Evolutionary conservation across 1,139 yeast genomes (phyloP).

Genomic region (Cylindricascospora bacillispora): DNA sequence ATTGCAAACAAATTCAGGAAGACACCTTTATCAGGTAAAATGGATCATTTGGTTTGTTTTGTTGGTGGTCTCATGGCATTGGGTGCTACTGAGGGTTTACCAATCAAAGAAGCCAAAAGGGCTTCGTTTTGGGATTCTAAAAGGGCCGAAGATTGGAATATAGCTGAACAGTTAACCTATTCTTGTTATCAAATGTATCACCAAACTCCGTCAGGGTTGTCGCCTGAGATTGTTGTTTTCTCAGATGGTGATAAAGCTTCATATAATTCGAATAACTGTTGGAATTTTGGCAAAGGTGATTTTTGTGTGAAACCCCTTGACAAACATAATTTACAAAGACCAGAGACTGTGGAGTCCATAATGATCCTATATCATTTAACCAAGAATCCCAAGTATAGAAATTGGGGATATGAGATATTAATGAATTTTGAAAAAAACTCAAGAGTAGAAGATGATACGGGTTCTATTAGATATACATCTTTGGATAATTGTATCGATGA

Average conservation of each 20-base stretch:
- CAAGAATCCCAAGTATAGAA: slow-evolving; percentile 67
- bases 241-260: slow-evolving; percentile 9
- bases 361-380: slow-evolving; percentile 73
- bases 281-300: slow-evolving; percentile 31
- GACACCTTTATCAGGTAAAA: slow-evolving; percentile 55
- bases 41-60: slow-evolving; percentile 93
- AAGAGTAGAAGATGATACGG: slow-evolving; percentile 27
- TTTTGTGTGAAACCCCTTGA: slow-evolving; percentile 61
- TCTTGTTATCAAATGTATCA: slow-evolving; percentile 82
- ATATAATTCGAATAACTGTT: slow-evolving; percentile 9
- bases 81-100: slow-evolving; percentile 74
- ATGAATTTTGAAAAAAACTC: slow-evolving; percentile 53
- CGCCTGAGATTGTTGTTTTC: slow-evolving; percentile 85
- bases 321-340: slow-evolving; percentile 78
- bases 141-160: slow-evolving; percentile 44
- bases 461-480: slow-evolving; percentile 41
- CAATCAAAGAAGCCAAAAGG: slow-evolving; percentile 39
- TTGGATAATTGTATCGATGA: slow-evolving; percentile 47
- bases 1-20: slow-evolving; percentile 17
- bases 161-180: slow-evolving; percentile 66
- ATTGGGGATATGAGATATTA: slow-evolving; percentile 87
- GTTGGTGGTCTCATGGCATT: slow-evolving; percentile 82
- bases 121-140: slow-evolving; percentile 32
- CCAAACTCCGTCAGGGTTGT: slow-evolving; percentile 56
- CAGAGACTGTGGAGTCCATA: slow-evolving; percentile 87